Conservation (phyloP, 2,329 filamentous ascomycete genomes). For the Colletotrichum sp. region DNA sequence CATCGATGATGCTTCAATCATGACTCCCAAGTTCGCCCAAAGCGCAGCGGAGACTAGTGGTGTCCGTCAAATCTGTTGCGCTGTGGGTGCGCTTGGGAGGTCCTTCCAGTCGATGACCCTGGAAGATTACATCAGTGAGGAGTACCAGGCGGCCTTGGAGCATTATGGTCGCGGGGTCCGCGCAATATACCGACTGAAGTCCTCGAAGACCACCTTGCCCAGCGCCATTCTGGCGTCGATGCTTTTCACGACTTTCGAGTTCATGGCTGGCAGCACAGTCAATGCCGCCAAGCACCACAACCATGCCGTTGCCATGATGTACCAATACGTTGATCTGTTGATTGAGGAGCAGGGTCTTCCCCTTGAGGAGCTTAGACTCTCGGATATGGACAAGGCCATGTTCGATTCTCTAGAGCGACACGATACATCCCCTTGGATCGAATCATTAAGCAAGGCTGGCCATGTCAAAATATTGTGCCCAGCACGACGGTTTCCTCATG, state of each 20-base stretch:
- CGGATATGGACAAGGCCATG: not conserved
- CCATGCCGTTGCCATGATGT: slow-evolving; percentile 11
- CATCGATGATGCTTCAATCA: not conserved
- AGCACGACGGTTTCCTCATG: not conserved
- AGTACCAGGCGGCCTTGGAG: not conserved
- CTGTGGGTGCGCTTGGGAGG: not conserved
- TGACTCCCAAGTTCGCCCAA: not conserved
- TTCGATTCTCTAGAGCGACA: slow-evolving; percentile 1
- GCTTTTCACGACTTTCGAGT: slow-evolving; percentile 4
- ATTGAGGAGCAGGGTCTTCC: not conserved
- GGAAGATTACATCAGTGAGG: not conserved
- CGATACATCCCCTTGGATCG: slow-evolving; percentile 5
- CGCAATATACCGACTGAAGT: not conserved
- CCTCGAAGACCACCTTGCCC: not conserved
- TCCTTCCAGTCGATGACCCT: not conserved
- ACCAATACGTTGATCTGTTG: not conserved
- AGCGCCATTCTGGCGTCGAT: slow-evolving; percentile 2
- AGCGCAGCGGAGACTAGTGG: not conserved
- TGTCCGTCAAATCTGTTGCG: slow-evolving; percentile 7
- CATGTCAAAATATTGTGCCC: not conserved
- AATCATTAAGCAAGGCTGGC: not conserved
- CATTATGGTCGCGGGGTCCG: not conserved
- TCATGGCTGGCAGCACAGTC: not conserved
- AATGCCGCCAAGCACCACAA: not conserved
- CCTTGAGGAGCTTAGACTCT: not conserved